Evolutionary conservation across 768 basidiomycete genomes (phyloP), one percentile per base, ranked within the genome.

Genomic region (Boletus speciosus): DNA sequence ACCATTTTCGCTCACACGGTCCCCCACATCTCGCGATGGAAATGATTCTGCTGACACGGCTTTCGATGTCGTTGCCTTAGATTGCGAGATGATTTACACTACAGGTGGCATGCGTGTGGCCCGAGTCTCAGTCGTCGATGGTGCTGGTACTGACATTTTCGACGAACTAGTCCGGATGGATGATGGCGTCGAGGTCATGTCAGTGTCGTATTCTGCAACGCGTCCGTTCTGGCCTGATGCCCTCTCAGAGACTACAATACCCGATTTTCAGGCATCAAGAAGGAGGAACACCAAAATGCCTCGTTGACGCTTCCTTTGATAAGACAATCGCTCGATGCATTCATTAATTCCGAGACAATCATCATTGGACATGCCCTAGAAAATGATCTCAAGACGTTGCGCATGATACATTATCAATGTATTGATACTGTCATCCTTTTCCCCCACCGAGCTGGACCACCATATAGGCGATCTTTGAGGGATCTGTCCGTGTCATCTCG

Each of bases 31-130:
- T 27, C 4, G 27, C 44, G 47, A 51, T 29, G 51, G n/a, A 9
- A 41, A 52, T 21, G 23, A 34, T 15, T 9, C 49, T 49, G 42
- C 63, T 1, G 73, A 74, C 48, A 68, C 73, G 2, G 74, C 80
- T 1, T 72, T 92, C 42, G 90, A 94, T 52, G 81, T 98, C 5
- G 90, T 86, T 6, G 92, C 92, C 0, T 75, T 98, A 47, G 97
- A 99, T 68, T 98, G 97, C 66, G 97, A 99, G 71, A 93, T 98
- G 90, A 78, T 98, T 9, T 93, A 95, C 73, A 90, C 93, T 0
- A 98, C 95, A 0, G 90, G 89, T 5, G 97, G 97, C 0, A 83
- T 93, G 80, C 85, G 88, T 21, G 83, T 97, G 4, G 96, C 93
- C 3, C 82, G 97, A 4, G 85, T 97, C 2, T 97, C 95, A 0